phyloP scores from a whole-genome alignment of 139 green algal species.

The Picochlorum sp. region DNA sequence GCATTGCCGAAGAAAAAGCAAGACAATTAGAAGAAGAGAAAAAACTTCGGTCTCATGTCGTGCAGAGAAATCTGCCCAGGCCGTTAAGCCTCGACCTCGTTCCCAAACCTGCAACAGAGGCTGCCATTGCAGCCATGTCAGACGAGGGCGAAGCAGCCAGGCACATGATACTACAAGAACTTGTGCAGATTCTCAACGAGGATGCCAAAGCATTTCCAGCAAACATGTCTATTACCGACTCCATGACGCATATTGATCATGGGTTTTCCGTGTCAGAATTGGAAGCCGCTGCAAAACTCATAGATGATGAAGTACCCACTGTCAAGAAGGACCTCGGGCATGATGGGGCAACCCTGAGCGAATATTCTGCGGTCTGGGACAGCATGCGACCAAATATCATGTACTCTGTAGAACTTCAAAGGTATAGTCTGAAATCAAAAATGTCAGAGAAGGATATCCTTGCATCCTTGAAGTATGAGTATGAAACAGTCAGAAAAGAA shows the following conservation, averaged over 20 bases:
- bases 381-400: slow-evolving; percentile 50
- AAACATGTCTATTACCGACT: neutral
- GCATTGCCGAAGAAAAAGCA: slow-evolving; percentile 40
- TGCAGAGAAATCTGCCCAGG: slow-evolving; percentile 68
- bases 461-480: slow-evolving; percentile 47
- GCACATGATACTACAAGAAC: slow-evolving; percentile 40
- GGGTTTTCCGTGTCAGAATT: neutral
- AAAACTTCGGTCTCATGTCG: slow-evolving; percentile 40
- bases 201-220: slow-evolving; percentile 61
- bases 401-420: slow-evolving; percentile 44
- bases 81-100: slow-evolving; percentile 40
- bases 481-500: slow-evolving; percentile 45
- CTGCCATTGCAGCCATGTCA: slow-evolving; percentile 8
- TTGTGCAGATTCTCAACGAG: slow-evolving; percentile 44
- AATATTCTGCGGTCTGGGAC: slow-evolving; percentile 51
- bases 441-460: slow-evolving; percentile 45
- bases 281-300: neutral
- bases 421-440: slow-evolving; percentile 40
- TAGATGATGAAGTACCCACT: neutral
- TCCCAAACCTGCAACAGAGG: slow-evolving; percentile 19
- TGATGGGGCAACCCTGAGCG: slow-evolving; percentile 3
- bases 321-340: neutral
- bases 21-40: slow-evolving; percentile 39
- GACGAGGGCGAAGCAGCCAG: slow-evolving; percentile 54
- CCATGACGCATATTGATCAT: neutral